Conservation (phyloP, 495 filamentous ascomycete genomes). For the Neurospora intermedia region DNA sequence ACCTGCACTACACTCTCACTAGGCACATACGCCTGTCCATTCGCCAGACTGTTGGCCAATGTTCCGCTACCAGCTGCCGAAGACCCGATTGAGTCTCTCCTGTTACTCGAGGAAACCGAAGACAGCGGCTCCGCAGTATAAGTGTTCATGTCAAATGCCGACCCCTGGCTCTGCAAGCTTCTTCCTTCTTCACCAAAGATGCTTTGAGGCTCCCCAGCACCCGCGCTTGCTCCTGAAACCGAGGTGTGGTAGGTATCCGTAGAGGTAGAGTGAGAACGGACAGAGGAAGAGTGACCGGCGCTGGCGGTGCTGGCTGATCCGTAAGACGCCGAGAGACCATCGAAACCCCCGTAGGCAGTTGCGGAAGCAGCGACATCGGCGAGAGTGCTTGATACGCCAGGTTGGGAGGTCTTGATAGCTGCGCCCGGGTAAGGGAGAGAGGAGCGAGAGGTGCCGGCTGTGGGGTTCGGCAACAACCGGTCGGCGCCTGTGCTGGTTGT, state of each 20-base stretch:
- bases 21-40: conserved; percentile 18
- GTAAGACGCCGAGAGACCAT: conserved; percentile 5
- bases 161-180: conserved; percentile 11
- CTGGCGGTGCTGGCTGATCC: neutral
- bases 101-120: neutral
- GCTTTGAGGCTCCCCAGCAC: conserved; percentile 4
- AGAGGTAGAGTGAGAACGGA: conserved; percentile 6
- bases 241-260: conserved; percentile 6
- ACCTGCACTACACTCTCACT: conserved; percentile 2
- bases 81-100: conserved; percentile 10
- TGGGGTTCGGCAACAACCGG: conserved; percentile 29
- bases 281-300: conserved; percentile 4
- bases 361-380: conserved; percentile 15
- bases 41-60: conserved; percentile 10
- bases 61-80: conserved; percentile 3
- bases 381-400: conserved; percentile 11
- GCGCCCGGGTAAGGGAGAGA: conserved; percentile 18
- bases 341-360: conserved; percentile 6
- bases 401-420: conserved; percentile 8
- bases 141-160: conserved; percentile 10
- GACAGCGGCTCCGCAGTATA: conserved; percentile 14
- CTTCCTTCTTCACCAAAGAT: conserved; percentile 15
- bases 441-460: conserved; percentile 14
- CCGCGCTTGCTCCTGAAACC: conserved; percentile 6
- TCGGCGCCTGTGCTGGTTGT: conserved; percentile 19